A percentile compares a stretch with the other conserved stretches of the same genome.
These are phyloP conservation scores for Dimargaris verticillata DNA, from an alignment of 192 early-diverging fungal species.

Conservation along the genomic window DNA sequence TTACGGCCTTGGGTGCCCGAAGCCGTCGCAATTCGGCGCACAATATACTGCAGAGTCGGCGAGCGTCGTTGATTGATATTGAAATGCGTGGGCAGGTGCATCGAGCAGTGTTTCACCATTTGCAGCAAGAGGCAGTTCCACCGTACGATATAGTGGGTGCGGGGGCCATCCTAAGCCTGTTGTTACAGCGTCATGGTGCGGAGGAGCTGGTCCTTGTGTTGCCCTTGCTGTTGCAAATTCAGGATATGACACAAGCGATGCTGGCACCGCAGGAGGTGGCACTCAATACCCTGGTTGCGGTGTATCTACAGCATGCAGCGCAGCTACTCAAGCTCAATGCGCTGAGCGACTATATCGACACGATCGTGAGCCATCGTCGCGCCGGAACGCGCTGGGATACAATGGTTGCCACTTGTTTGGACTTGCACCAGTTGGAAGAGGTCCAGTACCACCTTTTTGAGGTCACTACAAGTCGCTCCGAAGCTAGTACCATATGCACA, in stretches of 20 bases:
- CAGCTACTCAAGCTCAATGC: neutral
- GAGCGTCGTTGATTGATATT: conserved; percentile 7
- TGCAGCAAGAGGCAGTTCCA: neutral
- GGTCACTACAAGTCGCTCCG: neutral
- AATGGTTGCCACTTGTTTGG: neutral
- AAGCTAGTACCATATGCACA: neutral
- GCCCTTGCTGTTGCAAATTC: neutral
- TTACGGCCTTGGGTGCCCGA: too few species aligned
- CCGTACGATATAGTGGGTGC: neutral
- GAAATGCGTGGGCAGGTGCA: neutral
- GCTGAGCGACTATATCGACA: neutral
- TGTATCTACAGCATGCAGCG: conserved; percentile 3
- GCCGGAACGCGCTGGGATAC: neutral
- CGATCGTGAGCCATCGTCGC: neutral
- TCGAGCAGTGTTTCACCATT: conserved; percentile 2
- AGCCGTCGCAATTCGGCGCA: neutral
- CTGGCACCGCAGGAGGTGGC: neutral
- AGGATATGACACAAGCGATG: neutral
- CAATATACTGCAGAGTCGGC: conserved; percentile 5
- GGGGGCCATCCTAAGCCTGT: neutral
- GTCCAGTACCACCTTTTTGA: conserved; percentile 9
- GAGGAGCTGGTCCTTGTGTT: conserved; percentile 7
- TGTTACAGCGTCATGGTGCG: conserved; percentile 2
- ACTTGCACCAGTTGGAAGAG: neutral
- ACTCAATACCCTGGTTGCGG: neutral